These are phyloP conservation scores for Buxus sempervirens DNA, from an alignment of 164 flowering plant genomes.

Conservation along the genomic window DNA sequence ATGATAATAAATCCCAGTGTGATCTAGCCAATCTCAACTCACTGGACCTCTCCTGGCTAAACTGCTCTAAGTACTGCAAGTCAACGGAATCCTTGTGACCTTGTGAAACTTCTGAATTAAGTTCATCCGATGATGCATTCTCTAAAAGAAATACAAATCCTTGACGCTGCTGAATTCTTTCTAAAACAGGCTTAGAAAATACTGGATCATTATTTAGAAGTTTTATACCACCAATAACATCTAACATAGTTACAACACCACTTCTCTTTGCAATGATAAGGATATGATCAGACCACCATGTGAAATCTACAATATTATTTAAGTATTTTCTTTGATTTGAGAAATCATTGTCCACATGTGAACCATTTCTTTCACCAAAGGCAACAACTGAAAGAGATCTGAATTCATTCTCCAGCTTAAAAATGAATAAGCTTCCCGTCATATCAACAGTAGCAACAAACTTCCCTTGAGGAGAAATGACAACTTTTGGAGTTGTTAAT, in stretches of 20 bases:
- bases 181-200: conserved; percentile 60
- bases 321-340: conserved; percentile 24
- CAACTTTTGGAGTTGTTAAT: conserved; percentile 60
- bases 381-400: conserved; percentile 35
- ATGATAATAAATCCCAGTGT: conserved; percentile 67
- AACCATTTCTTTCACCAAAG: conserved; percentile 18
- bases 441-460: conserved; percentile 66
- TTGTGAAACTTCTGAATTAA: conserved; percentile 16
- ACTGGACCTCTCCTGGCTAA: conserved; percentile 21
- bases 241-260: conserved; percentile 63
- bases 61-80: conserved; percentile 21
- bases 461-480: conserved; percentile 61
- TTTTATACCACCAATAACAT: conserved; percentile 36
- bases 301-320: conserved; percentile 56
- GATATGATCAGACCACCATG: conserved; percentile 89
- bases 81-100: conserved; percentile 20
- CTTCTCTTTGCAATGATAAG: conserved; percentile 53
- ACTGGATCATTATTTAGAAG: conserved; percentile 38
- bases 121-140: conserved; percentile 26
- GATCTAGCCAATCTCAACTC: conserved; percentile 32
- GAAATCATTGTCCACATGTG: conserved; percentile 14
- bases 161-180: conserved; percentile 39
- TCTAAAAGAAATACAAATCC: conserved; percentile 76
- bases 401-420: conserved; percentile 43
- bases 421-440: conserved; percentile 54